Conservation (phyloP, 148 eudicot species). For the Silene latifolia region DNA sequence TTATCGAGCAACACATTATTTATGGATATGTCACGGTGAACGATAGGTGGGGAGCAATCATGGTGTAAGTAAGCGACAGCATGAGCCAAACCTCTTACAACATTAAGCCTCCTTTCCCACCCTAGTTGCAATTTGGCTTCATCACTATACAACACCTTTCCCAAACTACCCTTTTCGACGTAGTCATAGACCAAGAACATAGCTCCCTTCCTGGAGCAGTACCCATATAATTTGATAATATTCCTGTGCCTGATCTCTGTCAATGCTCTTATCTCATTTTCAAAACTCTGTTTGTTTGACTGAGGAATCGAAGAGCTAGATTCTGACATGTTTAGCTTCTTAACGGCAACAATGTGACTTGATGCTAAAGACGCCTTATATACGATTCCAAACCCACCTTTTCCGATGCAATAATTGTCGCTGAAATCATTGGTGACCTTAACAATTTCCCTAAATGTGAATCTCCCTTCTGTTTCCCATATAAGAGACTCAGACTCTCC, state of each 20-base stretch:
- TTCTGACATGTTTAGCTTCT: slow-evolving; percentile 58
- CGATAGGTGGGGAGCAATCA: slow-evolving; percentile 68
- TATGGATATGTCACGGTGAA: slow-evolving; percentile 71
- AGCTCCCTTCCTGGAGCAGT: slow-evolving; percentile 41
- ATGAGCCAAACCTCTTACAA: slow-evolving; percentile 68
- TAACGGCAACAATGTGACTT: slow-evolving; percentile 67
- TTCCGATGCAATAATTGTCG: slow-evolving; percentile 65
- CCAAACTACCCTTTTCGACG: slow-evolving; percentile 68
- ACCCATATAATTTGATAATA: slow-evolving; percentile 69
- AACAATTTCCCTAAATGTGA: slow-evolving; percentile 56
- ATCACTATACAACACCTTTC: slow-evolving; percentile 41
- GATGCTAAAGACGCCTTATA: slow-evolving; percentile 51
- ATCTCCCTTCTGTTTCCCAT: slow-evolving; percentile 66
- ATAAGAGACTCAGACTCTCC: slow-evolving; percentile 41
- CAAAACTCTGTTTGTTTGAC: slow-evolving; percentile 48
- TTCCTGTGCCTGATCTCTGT: slow-evolving; percentile 76
- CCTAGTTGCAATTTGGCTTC: slow-evolving; percentile 39
- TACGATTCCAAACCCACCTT: slow-evolving; percentile 78
- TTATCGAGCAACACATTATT: slow-evolving; percentile 64
- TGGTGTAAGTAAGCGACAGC: slow-evolving; percentile 79
- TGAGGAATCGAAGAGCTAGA: slow-evolving; percentile 35
- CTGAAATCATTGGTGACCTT: slow-evolving; percentile 64
- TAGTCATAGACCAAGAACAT: slow-evolving; percentile 78
- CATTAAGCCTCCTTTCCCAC: slow-evolving; percentile 61
- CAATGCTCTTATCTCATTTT: slow-evolving; percentile 69